A percentile compares a stretch with the other conserved stretches of the same genome.
Evolutionary conservation across 352 stramenopile genomes (phyloP).

Genomic region (Phytopythium montanum): DNA sequence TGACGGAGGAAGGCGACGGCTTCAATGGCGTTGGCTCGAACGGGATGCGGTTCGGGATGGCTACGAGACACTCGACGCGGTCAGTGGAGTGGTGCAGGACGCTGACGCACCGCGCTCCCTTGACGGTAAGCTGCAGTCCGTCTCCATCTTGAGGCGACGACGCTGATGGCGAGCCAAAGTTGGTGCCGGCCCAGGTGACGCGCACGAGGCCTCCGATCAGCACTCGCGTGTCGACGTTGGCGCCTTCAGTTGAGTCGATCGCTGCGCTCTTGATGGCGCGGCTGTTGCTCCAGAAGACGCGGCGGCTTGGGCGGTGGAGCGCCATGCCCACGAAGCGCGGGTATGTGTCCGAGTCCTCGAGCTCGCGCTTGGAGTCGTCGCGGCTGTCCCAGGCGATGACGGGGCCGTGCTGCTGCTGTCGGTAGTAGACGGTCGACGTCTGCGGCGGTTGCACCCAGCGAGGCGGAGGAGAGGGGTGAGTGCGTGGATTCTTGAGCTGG

Average conservation of each 20-base stretch:
- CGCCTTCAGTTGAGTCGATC: constrained; percentile 1
- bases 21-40: not conserved
- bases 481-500: not conserved
- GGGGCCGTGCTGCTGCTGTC: constrained; percentile 36
- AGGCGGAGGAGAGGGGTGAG: not conserved
- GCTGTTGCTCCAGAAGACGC: constrained; percentile 62
- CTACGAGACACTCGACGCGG: constrained; percentile 56
- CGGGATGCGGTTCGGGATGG: constrained; percentile 25
- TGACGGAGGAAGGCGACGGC: constrained; percentile 4
- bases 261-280: constrained; percentile 30
- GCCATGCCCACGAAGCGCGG: constrained; percentile 42
- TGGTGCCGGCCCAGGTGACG: constrained; percentile 48
- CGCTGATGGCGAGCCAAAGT: constrained; percentile 32
- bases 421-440: constrained; percentile 66
- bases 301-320: constrained; percentile 26
- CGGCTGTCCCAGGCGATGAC: constrained; percentile 53
- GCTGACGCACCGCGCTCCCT: constrained; percentile 35
- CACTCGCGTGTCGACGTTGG: constrained; percentile 11
- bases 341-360: constrained; percentile 33
- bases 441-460: constrained; percentile 1
- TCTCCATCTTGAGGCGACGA: constrained; percentile 11
- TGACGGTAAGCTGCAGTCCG: constrained; percentile 34
- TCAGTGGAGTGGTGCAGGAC: constrained; percentile 36
- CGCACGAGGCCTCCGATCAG: constrained; percentile 39
- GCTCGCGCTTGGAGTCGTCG: constrained; percentile 26